phyloP scores from a whole-genome alignment of 2,329 filamentous ascomycete species.

The Microcyclosporella mali region DNA sequence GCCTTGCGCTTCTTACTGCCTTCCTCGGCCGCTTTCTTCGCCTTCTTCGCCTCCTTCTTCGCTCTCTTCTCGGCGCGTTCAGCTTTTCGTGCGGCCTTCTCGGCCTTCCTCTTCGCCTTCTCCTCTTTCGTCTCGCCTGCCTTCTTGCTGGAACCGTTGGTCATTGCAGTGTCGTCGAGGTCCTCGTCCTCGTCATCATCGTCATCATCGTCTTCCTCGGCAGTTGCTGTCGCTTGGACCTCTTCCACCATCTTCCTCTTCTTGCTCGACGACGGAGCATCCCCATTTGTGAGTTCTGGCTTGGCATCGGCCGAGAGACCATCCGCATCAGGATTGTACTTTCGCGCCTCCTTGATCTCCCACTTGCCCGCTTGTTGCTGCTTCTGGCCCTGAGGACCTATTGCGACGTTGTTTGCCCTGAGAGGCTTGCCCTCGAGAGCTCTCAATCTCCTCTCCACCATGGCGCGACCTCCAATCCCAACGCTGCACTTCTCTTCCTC shows the following conservation, averaged over 20 bases:
- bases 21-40: slow-evolving; percentile 24
- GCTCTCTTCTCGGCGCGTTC: slow-evolving; percentile 34
- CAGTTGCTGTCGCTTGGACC: slow-evolving; percentile 37
- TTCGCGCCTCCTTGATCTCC: slow-evolving; percentile 84
- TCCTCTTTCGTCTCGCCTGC: slow-evolving; percentile 24
- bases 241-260: slow-evolving; percentile 44
- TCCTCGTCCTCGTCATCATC: slow-evolving; percentile 34
- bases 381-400: slow-evolving; percentile 65
- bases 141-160: slow-evolving; percentile 19
- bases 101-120: slow-evolving; percentile 23
- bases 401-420: slow-evolving; percentile 66
- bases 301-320: slow-evolving; percentile 66
- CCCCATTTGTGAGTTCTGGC: slow-evolving; percentile 48
- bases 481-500: slow-evolving; percentile 85
- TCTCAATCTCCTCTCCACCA: slow-evolving; percentile 69
- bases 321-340: slow-evolving; percentile 93
- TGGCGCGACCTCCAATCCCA: slow-evolving; percentile 64
- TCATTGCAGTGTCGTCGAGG: slow-evolving; percentile 10
- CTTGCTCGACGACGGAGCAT: slow-evolving; percentile 42
- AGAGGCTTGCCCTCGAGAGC: slow-evolving; percentile 86
- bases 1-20: slow-evolving; percentile 34
- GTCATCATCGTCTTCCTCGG: slow-evolving; percentile 36
- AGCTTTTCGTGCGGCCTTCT: slow-evolving; percentile 22
- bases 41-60: slow-evolving; percentile 32
- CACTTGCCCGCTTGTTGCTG: slow-evolving; percentile 62